Conservation (phyloP, 2,329 filamentous ascomycete species). For the Botryotinia convoluta region DNA sequence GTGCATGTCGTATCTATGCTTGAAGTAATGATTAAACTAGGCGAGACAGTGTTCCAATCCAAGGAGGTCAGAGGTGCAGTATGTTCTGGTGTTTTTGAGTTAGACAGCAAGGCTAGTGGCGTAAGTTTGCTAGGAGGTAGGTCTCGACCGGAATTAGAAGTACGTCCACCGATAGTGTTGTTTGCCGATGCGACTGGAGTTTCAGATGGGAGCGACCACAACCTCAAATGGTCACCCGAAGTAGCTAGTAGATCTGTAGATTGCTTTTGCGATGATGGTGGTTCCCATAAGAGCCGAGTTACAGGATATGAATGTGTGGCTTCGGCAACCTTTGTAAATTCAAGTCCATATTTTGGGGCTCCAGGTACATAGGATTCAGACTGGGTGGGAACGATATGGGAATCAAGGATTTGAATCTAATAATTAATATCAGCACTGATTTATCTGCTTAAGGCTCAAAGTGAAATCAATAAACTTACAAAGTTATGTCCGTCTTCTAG, state of each 20-base stretch:
- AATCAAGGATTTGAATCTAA: slow-evolving; percentile 95
- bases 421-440: neutral
- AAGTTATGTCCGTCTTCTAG: slow-evolving; percentile 98
- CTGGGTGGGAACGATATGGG: slow-evolving; percentile 70
- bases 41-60: slow-evolving; percentile 97
- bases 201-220: slow-evolving; percentile 87
- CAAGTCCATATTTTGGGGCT: slow-evolving; percentile 70
- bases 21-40: slow-evolving; percentile 95
- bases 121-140: slow-evolving; percentile 75
- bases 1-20: slow-evolving; percentile 99
- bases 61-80: slow-evolving; percentile 94
- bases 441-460: neutral
- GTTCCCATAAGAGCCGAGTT: slow-evolving; percentile 92
- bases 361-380: slow-evolving; percentile 68
- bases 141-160: slow-evolving; percentile 56
- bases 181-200: slow-evolving; percentile 51
- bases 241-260: slow-evolving; percentile 93
- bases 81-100: slow-evolving; percentile 97
- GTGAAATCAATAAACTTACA: slow-evolving; percentile 50
- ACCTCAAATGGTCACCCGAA: slow-evolving; percentile 85
- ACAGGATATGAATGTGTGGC: slow-evolving; percentile 98
- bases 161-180: slow-evolving; percentile 65
- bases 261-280: slow-evolving; percentile 90
- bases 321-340: slow-evolving; percentile 92
- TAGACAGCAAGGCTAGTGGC: slow-evolving; percentile 87